Base-by-base conservation (phyloP, 352 stramenopile species). In the Phytophthora pini region DNA sequence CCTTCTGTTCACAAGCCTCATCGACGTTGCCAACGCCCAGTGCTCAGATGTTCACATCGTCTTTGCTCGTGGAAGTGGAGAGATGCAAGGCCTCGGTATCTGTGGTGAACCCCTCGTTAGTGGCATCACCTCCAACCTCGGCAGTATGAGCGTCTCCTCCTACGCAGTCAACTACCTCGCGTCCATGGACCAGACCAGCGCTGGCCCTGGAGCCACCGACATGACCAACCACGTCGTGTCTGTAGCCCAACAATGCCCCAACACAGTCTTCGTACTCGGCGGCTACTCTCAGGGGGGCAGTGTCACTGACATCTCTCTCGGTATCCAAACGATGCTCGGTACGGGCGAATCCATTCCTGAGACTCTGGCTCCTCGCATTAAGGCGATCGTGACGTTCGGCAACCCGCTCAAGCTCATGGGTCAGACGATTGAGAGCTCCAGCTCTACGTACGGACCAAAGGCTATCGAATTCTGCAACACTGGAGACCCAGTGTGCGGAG, bases 351-450 rank as follows among this genome's bases (percentile, higher is more conserved):
- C 51, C 5, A 78, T 78, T 15, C 62, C 71, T 12, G 56, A 71
- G 31, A 48, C 56, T 9, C 51, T 74, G 22, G 27, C 59, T 3
- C 27, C 62, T 17, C 58, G 65, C 17, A 77, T 77, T 54, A 74
- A 71, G 56, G 71, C 68, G 27, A 49, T 80, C 32, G 72, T 80
- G 59, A 74, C 63, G 40, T 80, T 78, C 57, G 70, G 70, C 44
- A 78, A 78, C 40, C 65, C 70, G 13, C 51, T 78, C 12, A 65
- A 67, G 52, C 60, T 72, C 13, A 66, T 62, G 51, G 65, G 70
- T 9, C 39, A 72, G 41, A 72, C 70, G 2, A 72, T 78, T 40
- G 22, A 65, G 31, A 67, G 56, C 12, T 34, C 70, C 4, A 78
- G 70, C 32, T 26, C 56, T 1, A 67, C 50, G 4, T 78, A 78